Base-by-base conservation (phyloP, 2,329 filamentous ascomycete genomes). In the Aspergillus pseudoglaucus region DNA sequence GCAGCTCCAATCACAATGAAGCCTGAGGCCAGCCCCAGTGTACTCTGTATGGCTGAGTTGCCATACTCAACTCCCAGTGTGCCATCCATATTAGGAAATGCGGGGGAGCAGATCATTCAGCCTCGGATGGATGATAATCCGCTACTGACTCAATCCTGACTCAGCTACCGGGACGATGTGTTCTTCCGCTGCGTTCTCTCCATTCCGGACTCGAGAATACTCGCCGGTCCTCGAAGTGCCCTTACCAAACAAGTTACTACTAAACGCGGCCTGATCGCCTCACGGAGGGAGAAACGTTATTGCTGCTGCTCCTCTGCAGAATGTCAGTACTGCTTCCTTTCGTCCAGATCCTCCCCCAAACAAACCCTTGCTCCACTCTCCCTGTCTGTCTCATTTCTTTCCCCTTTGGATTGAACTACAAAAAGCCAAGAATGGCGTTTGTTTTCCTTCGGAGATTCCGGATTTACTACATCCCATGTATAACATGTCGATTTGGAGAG, bases 181-280 rank as follows among this genome's bases (percentile, higher is more conserved):
- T 59, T 66, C 64, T 63, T 61, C 56, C 25, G 51, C 62, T 67
- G 66, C 66, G 65, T 66, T 66, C 59, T 58, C 50, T 52, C 51
- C 62, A 60, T 68, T 68, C 65, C 66, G 65, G 65, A 66, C 66
- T 69, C 65, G 59, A 69, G 65, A 69, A 68, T 69, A 69, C 66
- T 56, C 64, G 61, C 65, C 66, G 64, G 63, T 68, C 66, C 66
- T 65, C 56, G 66, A 69, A 68, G 66, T 69, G 60, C 65, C 44
- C 59, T 53, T 20, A 20, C 33, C 15, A 37, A 37, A 37, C n/a
- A 37, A 17, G 17, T 5, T 8, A 37, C n/a, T 15, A 15, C n/a
- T 15, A 37, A 37, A 30, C 25, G 25, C 25, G 25, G 25, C 25
- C 25, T 30, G 25, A 30, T 30, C 25, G 25, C 25, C 48, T 46